Conservation (phyloP, 805 yeast genomes). For the Candida peoriensis region DNA sequence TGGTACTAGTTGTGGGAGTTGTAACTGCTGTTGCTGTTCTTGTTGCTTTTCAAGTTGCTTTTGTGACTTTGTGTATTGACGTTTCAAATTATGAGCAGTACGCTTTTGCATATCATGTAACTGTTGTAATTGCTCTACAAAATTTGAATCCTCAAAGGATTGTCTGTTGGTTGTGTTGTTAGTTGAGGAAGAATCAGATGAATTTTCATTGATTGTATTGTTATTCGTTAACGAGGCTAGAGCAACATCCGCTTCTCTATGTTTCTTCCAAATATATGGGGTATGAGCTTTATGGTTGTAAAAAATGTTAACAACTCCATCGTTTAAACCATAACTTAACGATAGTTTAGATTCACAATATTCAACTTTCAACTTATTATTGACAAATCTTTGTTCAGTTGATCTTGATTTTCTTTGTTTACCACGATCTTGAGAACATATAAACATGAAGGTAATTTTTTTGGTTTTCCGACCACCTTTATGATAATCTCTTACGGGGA, state of each 20-base stretch:
- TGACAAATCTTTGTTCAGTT: conserved; percentile 31
- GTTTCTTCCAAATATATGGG: conserved; percentile 30
- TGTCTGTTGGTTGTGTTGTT: too few relatives aligned
- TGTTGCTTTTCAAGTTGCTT: conserved; percentile 9
- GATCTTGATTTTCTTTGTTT: conserved; percentile 39
- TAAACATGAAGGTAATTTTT: conserved; percentile 38
- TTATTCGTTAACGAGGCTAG: conserved; percentile 3
- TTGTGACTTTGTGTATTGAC: conserved; percentile 5
- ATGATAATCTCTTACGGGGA: conserved; percentile 41
- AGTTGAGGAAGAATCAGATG: too few relatives aligned
- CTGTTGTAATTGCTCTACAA: conserved; percentile 4
- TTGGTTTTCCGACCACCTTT: conserved; percentile 37
- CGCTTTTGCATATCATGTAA: conserved; percentile 1
- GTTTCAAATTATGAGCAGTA: background rate
- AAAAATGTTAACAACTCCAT: conserved; percentile 32
- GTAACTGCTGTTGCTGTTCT: conserved; percentile 5
- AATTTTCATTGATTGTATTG: conserved; percentile 6
- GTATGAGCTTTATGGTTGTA: conserved; percentile 37
- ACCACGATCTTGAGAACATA: conserved; percentile 40
- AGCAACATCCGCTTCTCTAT: background rate
- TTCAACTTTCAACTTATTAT: conserved; percentile 37
- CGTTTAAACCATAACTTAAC: conserved; percentile 32
- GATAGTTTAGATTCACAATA: conserved; percentile 36
- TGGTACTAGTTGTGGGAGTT: conserved; percentile 2
- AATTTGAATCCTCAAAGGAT: conserved; percentile 5